phyloP scores from a whole-genome alignment of 257 asterid species.

The Petrea volubilis region DNA sequence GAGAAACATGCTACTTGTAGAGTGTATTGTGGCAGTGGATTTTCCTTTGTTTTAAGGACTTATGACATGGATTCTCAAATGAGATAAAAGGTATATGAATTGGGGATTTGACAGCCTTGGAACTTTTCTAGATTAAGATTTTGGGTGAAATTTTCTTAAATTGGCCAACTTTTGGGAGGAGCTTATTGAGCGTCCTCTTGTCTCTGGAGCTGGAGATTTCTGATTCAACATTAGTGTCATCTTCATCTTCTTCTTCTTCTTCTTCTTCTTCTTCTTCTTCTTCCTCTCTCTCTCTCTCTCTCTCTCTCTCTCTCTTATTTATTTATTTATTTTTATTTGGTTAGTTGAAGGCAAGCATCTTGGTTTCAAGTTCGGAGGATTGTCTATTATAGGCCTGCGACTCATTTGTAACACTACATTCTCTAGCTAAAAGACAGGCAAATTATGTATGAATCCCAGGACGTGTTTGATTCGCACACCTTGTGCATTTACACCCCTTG shows the following conservation, averaged over 20 bases:
- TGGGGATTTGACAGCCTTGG: not conserved
- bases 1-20: conserved; percentile 27
- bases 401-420: too few relatives aligned
- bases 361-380: too few relatives aligned
- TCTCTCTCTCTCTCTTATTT: too few relatives aligned
- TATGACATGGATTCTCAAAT: conserved; percentile 18
- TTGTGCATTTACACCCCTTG: too few relatives aligned
- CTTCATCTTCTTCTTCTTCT: not conserved
- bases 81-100: not conserved
- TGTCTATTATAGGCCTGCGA: too few relatives aligned
- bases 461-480: too few relatives aligned
- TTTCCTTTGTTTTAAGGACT: conserved; percentile 54
- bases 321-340: too few relatives aligned
- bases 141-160: not conserved
- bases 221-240: not conserved
- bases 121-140: not conserved
- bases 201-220: not conserved
- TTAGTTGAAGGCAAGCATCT: too few relatives aligned
- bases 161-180: not conserved
- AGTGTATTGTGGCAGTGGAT: conserved; percentile 93
- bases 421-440: too few relatives aligned
- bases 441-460: too few relatives aligned
- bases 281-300: too few relatives aligned
- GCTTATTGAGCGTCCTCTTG: not conserved
- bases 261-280: too few relatives aligned